phyloP scores from a whole-genome alignment of 371 early-diverging fungal genomes.

The Lichtheimia ornata region DNA sequence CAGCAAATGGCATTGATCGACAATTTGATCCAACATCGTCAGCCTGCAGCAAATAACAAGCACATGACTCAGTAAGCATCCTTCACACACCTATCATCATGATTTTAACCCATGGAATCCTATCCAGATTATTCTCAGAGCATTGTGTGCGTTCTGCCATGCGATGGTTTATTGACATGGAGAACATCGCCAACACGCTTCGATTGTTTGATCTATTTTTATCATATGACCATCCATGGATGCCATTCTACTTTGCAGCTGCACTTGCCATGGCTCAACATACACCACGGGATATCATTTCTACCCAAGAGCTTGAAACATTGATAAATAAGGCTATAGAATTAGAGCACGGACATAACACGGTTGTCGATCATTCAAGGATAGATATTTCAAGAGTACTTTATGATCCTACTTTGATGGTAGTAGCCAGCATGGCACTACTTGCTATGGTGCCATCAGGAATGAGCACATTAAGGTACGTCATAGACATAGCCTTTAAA shows the following conservation, averaged over 20 bases:
- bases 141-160: constrained; percentile 83
- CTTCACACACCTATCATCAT: background rate
- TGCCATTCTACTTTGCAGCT: constrained; percentile 74
- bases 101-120: background rate
- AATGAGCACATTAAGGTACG: too few relatives aligned
- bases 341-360: constrained; percentile 42
- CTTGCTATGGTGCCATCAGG: too few relatives aligned
- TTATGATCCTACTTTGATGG: constrained; percentile 30
- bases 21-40: constrained; percentile 51
- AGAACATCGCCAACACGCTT: constrained; percentile 51
- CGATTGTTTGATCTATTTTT: constrained; percentile 80
- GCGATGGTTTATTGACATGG: constrained; percentile 84
- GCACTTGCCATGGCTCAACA: constrained; percentile 60
- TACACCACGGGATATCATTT: constrained; percentile 44
- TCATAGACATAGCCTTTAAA: too few relatives aligned
- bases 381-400: constrained; percentile 40
- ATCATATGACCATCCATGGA: constrained; percentile 64
- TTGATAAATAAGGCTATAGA: constrained; percentile 41
- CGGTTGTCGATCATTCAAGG: constrained; percentile 36
- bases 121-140: constrained; percentile 65
- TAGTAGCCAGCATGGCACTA: constrained; percentile 14
- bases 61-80: constrained; percentile 49
- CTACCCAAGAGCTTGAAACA: constrained; percentile 25
- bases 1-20: constrained; percentile 58
- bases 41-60: constrained; percentile 43